Evolutionary conservation across 2,329 filamentous ascomycete species (phyloP).

Genomic region (Talaromyces sp.): DNA sequence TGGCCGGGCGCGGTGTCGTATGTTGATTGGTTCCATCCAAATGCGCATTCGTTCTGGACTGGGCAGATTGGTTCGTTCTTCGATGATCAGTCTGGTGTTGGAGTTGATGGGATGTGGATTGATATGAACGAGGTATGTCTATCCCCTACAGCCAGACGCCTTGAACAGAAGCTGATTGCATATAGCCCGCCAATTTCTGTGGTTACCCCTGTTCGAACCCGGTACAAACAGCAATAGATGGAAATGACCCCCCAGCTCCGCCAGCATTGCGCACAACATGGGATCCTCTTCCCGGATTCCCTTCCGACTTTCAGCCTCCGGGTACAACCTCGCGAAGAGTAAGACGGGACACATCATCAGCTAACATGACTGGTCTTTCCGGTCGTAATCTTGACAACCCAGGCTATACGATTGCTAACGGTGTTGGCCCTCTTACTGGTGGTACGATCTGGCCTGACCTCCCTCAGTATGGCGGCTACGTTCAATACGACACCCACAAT

Average conservation of each 20-base stretch:
- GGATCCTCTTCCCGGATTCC: conserved; percentile 68
- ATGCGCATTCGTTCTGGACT: conserved; percentile 67
- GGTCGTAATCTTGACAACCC: conserved; percentile 64
- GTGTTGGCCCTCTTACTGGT: conserved; percentile 51
- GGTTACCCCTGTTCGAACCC: conserved; percentile 57
- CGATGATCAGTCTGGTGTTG: conserved; percentile 60
- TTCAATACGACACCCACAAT: conserved; percentile 75
- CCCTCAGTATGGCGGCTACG: conserved; percentile 60
- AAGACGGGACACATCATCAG: background rate
- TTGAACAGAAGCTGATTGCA: background rate
- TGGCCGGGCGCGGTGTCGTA: conserved; percentile 74
- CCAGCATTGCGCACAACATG: conserved; percentile 65
- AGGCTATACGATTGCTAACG: conserved; percentile 65
- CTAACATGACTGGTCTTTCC: conserved; percentile 51
- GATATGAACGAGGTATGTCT: conserved; percentile 61
- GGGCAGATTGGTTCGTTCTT: conserved; percentile 67
- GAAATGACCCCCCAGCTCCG: conserved; percentile 56
- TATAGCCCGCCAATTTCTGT: conserved; percentile 50
- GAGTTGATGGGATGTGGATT: conserved; percentile 77
- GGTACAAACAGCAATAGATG: conserved; percentile 49
- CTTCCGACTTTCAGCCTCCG: conserved; percentile 63
- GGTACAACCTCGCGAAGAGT: background rate
- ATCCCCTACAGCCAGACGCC: too few relatives aligned
- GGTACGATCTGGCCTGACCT: conserved; percentile 67
- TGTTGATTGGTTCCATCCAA: conserved; percentile 73